Evolutionary conservation across 2,329 filamentous ascomycete species (phyloP).

Genomic region (Trichoderma afroharzianum): DNA sequence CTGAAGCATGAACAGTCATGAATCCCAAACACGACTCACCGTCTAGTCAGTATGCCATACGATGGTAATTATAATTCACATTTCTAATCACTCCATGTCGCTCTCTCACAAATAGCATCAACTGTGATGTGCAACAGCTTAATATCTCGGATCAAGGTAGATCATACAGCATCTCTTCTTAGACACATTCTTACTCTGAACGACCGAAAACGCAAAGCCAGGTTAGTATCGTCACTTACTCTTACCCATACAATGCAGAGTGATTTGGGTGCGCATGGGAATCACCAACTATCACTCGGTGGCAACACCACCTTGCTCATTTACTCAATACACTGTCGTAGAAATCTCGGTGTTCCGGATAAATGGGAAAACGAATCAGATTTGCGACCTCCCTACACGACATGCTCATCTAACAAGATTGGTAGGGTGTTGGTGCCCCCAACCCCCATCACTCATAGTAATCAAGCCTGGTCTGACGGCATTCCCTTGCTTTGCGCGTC

Average conservation of each 20-base stretch:
- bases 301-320: not conserved
- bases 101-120: too few species aligned
- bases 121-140: not conserved
- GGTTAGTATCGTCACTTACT: too few species aligned
- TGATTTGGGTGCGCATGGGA: not conserved
- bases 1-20: too few species aligned
- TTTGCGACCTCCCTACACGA: not conserved
- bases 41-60: too few species aligned
- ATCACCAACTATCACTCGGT: not conserved
- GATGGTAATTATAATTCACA: too few species aligned
- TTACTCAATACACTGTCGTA: not conserved
- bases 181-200: not conserved
- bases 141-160: accelerated
- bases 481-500: not conserved
- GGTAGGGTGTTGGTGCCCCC: not conserved
- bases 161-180: not conserved
- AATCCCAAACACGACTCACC: too few species aligned
- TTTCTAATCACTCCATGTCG: too few species aligned
- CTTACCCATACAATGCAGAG: too few species aligned
- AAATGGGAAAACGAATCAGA: not conserved
- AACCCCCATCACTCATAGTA: not conserved
- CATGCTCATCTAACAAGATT: not conserved
- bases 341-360: not conserved
- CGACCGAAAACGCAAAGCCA: too few species aligned
- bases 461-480: not conserved